phyloP scores from a whole-genome alignment of 2,329 filamentous ascomycete genomes.

The Fusarium sacchari region DNA sequence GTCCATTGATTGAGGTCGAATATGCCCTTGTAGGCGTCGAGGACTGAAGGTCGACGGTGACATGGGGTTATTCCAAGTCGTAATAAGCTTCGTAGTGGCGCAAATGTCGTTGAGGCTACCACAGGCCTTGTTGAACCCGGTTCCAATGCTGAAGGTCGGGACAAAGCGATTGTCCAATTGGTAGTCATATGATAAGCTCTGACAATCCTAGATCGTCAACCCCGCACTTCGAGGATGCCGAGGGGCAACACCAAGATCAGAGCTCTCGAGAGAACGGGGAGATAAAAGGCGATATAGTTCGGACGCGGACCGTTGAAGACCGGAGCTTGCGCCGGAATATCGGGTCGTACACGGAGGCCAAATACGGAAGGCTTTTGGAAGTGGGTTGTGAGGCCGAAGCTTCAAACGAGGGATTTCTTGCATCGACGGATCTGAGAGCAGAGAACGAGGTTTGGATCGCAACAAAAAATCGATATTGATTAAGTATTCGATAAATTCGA shows the following conservation, averaged over 20 bases:
- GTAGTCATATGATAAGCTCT: not conserved
- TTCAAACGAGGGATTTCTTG: constrained; percentile 34
- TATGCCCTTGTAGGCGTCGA: not conserved
- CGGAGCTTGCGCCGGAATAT: constrained; percentile 19
- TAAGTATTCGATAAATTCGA: constrained; percentile 3
- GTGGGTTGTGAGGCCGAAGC: constrained; percentile 4
- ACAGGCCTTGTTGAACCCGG: not conserved
- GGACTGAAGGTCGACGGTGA: not conserved
- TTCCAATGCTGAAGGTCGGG: not conserved
- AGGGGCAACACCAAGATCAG: constrained; percentile 18
- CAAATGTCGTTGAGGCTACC: not conserved
- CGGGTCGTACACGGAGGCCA: constrained; percentile 41
- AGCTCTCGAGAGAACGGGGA: not conserved
- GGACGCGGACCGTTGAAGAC: constrained; percentile 1
- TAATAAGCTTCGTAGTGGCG: not conserved
- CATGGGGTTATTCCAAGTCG: not conserved
- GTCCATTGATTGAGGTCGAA: not conserved
- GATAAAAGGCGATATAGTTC: not conserved
- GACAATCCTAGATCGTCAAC: constrained; percentile 13
- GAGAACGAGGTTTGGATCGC: not conserved
- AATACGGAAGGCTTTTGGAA: constrained; percentile 5
- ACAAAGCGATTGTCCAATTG: not conserved
- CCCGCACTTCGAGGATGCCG: constrained; percentile 25
- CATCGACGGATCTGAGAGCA: not conserved
- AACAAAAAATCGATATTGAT: not conserved